Conservation (phyloP, 495 filamentous ascomycete species). For the Lasiosphaeria miniovina region DNA sequence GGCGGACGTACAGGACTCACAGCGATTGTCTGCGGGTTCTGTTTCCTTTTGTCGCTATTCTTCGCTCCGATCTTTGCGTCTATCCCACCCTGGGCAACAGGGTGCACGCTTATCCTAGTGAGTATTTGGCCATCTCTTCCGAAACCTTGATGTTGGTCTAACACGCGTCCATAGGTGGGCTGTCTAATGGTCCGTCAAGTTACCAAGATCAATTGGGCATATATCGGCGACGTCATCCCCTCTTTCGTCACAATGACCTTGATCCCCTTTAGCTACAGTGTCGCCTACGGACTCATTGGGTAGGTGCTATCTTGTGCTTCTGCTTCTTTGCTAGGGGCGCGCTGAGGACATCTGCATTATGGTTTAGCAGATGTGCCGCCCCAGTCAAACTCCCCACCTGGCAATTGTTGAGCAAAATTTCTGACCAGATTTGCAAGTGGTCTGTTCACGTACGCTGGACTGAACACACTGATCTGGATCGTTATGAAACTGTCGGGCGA, state of each 20-base stretch:
- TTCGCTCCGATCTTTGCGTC: conserved; percentile 81
- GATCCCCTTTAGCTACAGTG: conserved; percentile 80
- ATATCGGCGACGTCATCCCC: conserved; percentile 67
- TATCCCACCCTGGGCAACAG: conserved; percentile 82
- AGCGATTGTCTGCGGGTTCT: conserved; percentile 66
- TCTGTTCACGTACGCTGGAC: conserved; percentile 65
- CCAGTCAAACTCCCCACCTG: conserved; percentile 68
- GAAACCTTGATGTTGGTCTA: not conserved
- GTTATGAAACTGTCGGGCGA: conserved; percentile 53
- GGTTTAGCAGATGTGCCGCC: conserved; percentile 68
- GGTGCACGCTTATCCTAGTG: conserved; percentile 74
- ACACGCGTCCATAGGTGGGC: conserved; percentile 38
- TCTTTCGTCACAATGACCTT: conserved; percentile 76
- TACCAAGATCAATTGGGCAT: conserved; percentile 52
- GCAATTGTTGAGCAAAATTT: conserved; percentile 32
- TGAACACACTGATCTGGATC: conserved; percentile 63
- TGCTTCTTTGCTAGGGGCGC: too few relatives aligned
- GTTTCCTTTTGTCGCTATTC: conserved; percentile 76
- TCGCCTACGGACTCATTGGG: conserved; percentile 77
- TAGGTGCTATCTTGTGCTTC: conserved; percentile 24
- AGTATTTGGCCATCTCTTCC: conserved; percentile 10
- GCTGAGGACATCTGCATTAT: conserved; percentile 65
- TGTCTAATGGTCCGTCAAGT: conserved; percentile 58
- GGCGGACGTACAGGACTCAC: conserved; percentile 78
- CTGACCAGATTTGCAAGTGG: conserved; percentile 43